Conservation (phyloP, 306 rosid species). For the Begonia masoniana region DNA sequence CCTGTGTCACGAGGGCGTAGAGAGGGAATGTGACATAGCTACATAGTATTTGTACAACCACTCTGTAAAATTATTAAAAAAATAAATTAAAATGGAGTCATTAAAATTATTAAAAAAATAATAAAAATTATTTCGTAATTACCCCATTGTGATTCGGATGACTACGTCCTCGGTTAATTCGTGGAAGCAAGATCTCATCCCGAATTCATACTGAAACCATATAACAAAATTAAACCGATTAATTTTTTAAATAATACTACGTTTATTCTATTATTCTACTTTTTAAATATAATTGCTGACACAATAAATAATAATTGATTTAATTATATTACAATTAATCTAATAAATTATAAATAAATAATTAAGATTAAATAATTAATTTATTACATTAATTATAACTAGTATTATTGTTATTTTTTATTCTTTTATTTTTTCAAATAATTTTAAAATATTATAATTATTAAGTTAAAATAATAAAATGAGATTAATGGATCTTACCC, state of each 20-base stretch:
- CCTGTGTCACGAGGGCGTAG: conserved; percentile 88
- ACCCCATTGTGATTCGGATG: conserved; percentile 85
- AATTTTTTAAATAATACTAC: too few relatives aligned
- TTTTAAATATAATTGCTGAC: too few relatives aligned
- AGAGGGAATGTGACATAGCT: conserved; percentile 91
- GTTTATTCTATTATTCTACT: too few relatives aligned
- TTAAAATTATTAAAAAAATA: background rate
- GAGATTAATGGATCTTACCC: conserved; percentile 19
- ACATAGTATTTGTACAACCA: conserved; percentile 62
- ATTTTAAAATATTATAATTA: too few relatives aligned
- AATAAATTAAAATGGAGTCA: background rate
- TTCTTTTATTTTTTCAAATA: background rate
- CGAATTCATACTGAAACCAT: conserved; percentile 44
- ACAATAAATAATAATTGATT: too few relatives aligned
- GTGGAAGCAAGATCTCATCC: conserved; percentile 56
- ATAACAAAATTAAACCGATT: background rate
- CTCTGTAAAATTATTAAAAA: conserved; percentile 23
- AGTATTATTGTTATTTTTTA: background rate
- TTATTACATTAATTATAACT: too few relatives aligned
- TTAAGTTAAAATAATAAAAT: background rate
- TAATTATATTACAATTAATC: too few relatives aligned
- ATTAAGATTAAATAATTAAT: too few relatives aligned
- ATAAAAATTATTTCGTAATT: conserved; percentile 2
- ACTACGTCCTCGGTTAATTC: conserved; percentile 36
- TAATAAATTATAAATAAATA: too few relatives aligned